These are phyloP conservation scores for Oidiodendron maius DNA, from an alignment of 495 filamentous ascomycete genomes.

Conservation along the genomic window DNA sequence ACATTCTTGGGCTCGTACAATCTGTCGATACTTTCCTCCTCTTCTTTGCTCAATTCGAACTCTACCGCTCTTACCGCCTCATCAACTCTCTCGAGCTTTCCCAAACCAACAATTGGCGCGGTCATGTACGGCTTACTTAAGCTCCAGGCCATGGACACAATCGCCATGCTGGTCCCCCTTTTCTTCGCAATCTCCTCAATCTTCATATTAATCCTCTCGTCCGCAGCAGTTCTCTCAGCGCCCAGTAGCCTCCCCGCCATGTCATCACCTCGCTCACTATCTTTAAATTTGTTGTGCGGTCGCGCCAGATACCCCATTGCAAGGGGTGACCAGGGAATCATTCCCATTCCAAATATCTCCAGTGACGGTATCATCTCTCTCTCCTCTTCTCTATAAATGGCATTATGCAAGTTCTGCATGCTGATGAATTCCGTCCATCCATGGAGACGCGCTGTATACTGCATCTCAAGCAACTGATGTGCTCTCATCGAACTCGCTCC, in stretches of 20 bases:
- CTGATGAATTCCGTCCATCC: conserved; percentile 29
- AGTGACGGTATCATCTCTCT: conserved; percentile 55
- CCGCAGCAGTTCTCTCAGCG: conserved; percentile 36
- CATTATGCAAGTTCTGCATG: conserved; percentile 55
- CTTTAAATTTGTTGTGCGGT: conserved; percentile 29
- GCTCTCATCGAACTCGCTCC: conserved; percentile 58
- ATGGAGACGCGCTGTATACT: conserved; percentile 53
- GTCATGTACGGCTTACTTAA: conserved; percentile 33
- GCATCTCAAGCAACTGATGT: conserved; percentile 57
- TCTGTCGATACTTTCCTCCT: conserved; percentile 55
- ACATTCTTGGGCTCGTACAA: conserved; percentile 52
- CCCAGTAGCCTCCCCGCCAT: conserved; percentile 36
- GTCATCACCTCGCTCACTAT: conserved; percentile 37
- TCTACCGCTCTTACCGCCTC: conserved; percentile 46
- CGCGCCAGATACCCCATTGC: conserved; percentile 50
- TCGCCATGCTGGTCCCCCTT: conserved; percentile 56
- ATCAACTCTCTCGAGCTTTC: conserved; percentile 49
- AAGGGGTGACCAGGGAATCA: conserved; percentile 45
- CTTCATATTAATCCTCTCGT: conserved; percentile 54
- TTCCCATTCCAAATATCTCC: conserved; percentile 45
- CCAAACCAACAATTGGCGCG: conserved; percentile 32
- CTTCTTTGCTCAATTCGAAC: conserved; percentile 48
- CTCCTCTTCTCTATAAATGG: conserved; percentile 55
- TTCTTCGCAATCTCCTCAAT: conserved; percentile 64
- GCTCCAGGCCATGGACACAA: conserved; percentile 65